Base-by-base conservation (phyloP, 768 basidiomycete species). In the Lactarius tabidus region DNA sequence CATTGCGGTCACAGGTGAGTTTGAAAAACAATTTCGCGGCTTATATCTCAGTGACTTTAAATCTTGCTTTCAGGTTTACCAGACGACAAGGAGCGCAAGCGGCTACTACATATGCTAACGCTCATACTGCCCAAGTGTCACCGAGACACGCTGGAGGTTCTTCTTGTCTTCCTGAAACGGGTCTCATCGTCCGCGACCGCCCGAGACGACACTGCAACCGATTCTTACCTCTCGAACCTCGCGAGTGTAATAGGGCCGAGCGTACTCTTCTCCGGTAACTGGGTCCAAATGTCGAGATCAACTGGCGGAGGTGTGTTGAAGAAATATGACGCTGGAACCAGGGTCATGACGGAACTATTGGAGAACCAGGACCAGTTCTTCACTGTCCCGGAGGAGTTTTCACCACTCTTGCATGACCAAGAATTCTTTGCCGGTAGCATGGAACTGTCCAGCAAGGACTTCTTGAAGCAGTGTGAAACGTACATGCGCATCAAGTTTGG, bases 141-240 rank as follows among this genome's bases (percentile, higher is more conserved):
- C 75, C 88, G 96, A 68, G 97, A 99, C 77, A 98, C 96, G 26
- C 87, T 97, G 85, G 97, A 99, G 77, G 93, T 96, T 58, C 79
- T 99, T 59, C 98, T 97, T 73, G 95, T 97, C 36, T 99, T 99
- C 80, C 82, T 98, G 70, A 97, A 98, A 77, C 98, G 97, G 97
- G 96, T 99, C 14, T 96, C 96, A 9, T 97, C 95, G 2, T 99
- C 98, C 75, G 94, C 96, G 58, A 96, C 98, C 76, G 86, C 94
- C 80, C 95, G 97, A 72, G 93, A 95, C 69, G 91, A 93, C 73
- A 97, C 95, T 0, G 96, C 95, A 41, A 95, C 91, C 78, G 95
- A 95, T 79, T 98, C 98, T 96, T 96, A 99, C 76, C 80, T 98
- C 55, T 82, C 83, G 18, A 98, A 98, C 75, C 82, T 99, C 69